These are phyloP conservation scores for Coemansia sp. DNA, from an alignment of 192 early-diverging fungal species.

Conservation along the genomic window DNA sequence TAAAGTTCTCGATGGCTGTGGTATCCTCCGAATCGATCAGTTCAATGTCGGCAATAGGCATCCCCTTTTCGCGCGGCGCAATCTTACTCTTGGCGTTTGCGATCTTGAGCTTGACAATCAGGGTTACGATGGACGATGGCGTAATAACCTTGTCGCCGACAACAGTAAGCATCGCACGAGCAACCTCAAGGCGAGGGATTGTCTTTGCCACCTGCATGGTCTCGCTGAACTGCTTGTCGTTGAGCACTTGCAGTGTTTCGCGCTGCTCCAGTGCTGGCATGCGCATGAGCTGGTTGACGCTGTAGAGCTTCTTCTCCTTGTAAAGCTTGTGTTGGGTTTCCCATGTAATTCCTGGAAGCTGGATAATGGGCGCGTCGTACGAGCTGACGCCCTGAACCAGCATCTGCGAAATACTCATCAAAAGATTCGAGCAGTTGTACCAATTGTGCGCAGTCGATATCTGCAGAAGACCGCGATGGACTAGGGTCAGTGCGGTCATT, in stretches of 20 bases:
- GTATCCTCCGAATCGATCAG: slow-evolving; percentile 50
- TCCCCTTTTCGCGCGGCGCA: slow-evolving; percentile 25
- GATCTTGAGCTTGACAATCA: slow-evolving; percentile 55
- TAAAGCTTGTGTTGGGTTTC: slow-evolving; percentile 68
- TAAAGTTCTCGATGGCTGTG: slow-evolving; percentile 39
- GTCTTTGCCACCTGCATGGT: slow-evolving; percentile 70
- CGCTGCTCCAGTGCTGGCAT: slow-evolving; percentile 65
- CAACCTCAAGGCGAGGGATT: slow-evolving; percentile 76
- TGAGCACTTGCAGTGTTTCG: slow-evolving; percentile 57
- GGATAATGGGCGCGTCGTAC: slow-evolving; percentile 76
- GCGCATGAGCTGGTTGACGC: slow-evolving; percentile 67
- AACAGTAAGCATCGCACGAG: slow-evolving; percentile 80
- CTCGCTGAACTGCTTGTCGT: slow-evolving; percentile 67
- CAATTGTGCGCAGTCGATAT: slow-evolving; percentile 86
- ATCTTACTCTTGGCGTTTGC: slow-evolving; percentile 28
- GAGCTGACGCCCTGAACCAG: slow-evolving; percentile 85
- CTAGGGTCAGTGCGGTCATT: slow-evolving; percentile 68
- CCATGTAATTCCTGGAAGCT: slow-evolving; percentile 77
- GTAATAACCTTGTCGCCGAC: slow-evolving; percentile 78
- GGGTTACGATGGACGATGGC: slow-evolving; percentile 75
- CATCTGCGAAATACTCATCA: slow-evolving; percentile 87
- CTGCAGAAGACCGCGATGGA: slow-evolving; percentile 82
- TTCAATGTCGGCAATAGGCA: slow-evolving; percentile 43
- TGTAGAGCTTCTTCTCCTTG: slow-evolving; percentile 52
- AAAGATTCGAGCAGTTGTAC: slow-evolving; percentile 64